phyloP scores from a whole-genome alignment of 2,329 filamentous ascomycete species.

The Lachnellula occidentalis region DNA sequence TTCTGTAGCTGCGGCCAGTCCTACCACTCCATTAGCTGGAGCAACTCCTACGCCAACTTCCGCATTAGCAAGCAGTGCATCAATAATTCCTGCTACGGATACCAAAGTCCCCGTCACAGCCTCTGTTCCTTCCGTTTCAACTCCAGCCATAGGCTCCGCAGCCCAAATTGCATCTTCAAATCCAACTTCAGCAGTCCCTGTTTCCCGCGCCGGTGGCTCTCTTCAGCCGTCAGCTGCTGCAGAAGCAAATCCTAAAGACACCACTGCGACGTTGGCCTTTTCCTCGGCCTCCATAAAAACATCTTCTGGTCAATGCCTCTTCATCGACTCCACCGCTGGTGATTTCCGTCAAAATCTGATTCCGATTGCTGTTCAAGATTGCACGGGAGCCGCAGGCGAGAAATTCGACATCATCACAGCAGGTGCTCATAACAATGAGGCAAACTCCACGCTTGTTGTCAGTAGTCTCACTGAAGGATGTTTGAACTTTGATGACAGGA shows the following conservation, averaged over 20 bases:
- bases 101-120: neutral
- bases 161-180: conserved; percentile 16
- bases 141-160: conserved; percentile 3
- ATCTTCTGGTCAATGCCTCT: conserved; percentile 37
- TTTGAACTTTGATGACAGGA: conserved; percentile 51
- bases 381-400: conserved; percentile 35
- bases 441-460: conserved; percentile 43
- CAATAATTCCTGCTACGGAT: neutral
- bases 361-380: conserved; percentile 36
- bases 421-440: conserved; percentile 46
- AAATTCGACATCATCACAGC: conserved; percentile 41
- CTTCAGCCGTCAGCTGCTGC: conserved; percentile 46
- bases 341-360: conserved; percentile 42
- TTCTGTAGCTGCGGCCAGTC: conserved; percentile 1
- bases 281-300: conserved; percentile 37
- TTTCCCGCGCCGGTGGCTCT: conserved; percentile 45
- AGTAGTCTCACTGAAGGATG: conserved; percentile 53
- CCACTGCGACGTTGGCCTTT: conserved; percentile 37
- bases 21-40: conserved; percentile 1
- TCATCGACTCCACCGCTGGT: conserved; percentile 40
- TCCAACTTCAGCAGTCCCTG: conserved; percentile 40
- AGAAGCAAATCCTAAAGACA: conserved; percentile 38
- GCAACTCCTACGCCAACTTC: conserved; percentile 3
- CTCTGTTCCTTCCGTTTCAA: neutral
- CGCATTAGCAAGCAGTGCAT: conserved; percentile 5